phyloP scores from a whole-genome alignment of 768 basidiomycete genomes.

The Lyophyllum atratum region DNA sequence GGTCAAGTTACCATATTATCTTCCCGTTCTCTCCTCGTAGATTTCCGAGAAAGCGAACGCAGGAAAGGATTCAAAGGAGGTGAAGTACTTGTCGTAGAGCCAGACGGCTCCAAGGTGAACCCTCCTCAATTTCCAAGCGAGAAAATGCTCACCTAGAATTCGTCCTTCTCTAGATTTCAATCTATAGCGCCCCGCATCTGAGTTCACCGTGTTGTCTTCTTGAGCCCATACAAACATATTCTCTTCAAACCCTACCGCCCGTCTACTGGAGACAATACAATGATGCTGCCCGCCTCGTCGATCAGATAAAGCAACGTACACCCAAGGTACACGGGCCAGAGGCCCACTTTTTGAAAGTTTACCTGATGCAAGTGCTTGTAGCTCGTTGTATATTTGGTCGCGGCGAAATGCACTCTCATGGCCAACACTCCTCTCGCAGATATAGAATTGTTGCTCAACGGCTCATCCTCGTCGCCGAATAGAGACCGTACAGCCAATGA shows the following conservation, averaged over 20 bases:
- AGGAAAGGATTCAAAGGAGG: slow-evolving; percentile 45
- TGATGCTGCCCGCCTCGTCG: slow-evolving; percentile 43
- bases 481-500: slow-evolving; percentile 5
- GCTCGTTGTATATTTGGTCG: slow-evolving; percentile 42
- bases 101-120: slow-evolving; percentile 38
- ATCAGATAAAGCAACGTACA: slow-evolving; percentile 53
- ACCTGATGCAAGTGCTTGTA: slow-evolving; percentile 19
- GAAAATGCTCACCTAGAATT: not conserved
- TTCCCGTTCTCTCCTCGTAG: slow-evolving; percentile 50
- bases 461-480: slow-evolving; percentile 4
- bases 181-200: slow-evolving; percentile 51
- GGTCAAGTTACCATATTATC: slow-evolving; percentile 54
- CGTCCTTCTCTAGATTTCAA: slow-evolving; percentile 34
- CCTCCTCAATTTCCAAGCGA: not conserved
- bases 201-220: slow-evolving; percentile 50
- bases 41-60: slow-evolving; percentile 57
- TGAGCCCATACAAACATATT: slow-evolving; percentile 39
- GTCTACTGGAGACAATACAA: slow-evolving; percentile 47
- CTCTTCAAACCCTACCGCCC: slow-evolving; percentile 38
- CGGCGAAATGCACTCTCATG: slow-evolving; percentile 51
- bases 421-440: slow-evolving; percentile 50
- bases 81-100: slow-evolving; percentile 45
- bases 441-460: slow-evolving; percentile 42
- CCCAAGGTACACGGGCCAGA: slow-evolving; percentile 42
- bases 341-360: not conserved